phyloP scores from a whole-genome alignment of 345 rosid genomes.

The Syzygium grande region DNA sequence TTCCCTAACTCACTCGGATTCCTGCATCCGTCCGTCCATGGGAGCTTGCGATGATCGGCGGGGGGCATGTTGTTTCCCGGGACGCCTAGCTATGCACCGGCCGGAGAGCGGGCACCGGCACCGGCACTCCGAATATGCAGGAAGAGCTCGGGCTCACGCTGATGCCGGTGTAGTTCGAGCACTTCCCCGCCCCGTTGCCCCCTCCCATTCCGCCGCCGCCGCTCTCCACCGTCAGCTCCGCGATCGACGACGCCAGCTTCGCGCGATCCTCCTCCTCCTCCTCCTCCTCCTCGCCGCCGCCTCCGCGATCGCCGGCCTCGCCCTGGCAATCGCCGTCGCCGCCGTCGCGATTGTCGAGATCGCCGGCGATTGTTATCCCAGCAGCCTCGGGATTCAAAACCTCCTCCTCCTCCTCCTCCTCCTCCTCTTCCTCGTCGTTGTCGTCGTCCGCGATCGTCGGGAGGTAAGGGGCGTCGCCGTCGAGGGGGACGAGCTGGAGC shows the following conservation, averaged over 20 bases:
- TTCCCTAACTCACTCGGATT: neutral
- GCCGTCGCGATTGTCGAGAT: neutral
- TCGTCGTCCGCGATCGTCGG: neutral
- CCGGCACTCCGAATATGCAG: constrained; percentile 3
- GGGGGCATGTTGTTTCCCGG: neutral
- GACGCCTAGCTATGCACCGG: neutral
- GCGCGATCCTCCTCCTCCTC: neutral
- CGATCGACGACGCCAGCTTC: neutral
- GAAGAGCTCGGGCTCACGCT: neutral
- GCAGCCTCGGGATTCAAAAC: neutral
- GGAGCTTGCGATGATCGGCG: neutral
- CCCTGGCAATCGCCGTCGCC: neutral
- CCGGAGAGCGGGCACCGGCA: constrained; percentile 6
- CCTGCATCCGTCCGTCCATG: neutral
- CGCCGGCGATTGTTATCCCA: neutral
- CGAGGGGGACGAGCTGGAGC: constrained; percentile 28
- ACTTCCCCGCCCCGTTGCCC: neutral
- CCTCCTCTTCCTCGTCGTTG: neutral
- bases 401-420: neutral
- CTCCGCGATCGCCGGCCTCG: neutral
- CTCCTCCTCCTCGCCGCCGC: neutral
- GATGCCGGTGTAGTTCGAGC: neutral
- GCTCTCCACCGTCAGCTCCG: neutral
- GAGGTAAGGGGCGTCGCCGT: constrained; percentile 7
- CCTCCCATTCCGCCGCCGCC: neutral